Base-by-base conservation (phyloP, 2,329 filamentous ascomycete species). In the Paraphaeosphaeria minitans region DNA sequence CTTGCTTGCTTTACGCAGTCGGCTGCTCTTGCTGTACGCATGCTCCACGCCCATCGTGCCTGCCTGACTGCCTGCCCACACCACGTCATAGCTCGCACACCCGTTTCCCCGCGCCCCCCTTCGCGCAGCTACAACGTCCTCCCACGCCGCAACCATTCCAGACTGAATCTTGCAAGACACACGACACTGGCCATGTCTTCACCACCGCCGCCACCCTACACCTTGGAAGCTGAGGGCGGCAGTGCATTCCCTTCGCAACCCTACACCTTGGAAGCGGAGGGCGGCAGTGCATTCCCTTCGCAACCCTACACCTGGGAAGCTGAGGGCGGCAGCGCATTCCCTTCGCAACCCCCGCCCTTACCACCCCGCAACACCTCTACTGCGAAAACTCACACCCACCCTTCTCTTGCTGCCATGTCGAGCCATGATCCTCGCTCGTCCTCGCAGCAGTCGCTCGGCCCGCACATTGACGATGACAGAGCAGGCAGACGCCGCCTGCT, bases 401-500 rank as follows among this genome's bases (percentile, higher is more conserved):
- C 66, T 33, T 71, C 71, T 2, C 51, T 66, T 42, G 59, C 63
- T 33, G 65, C 60, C 51, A 72, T 76, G 66, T 64, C 66, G 10
- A 74, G 72, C 29, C 58, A 74, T 31, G 80, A 82, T 59, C 79
- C 78, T 27, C 77, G 81, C 24, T 78, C 78, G 3, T 79, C 77
- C 1, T 83, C 80, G 3, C 78, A 75, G 4, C 76, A 83, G 55
- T 82, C 80, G 3, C 74, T 83, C 8, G 66, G 76, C 4, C 79
- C 80, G 24, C 71, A 77, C 33, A 67, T 39, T 39, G 37, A 68
- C 13, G 65, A 74, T 33, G 66, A 70, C 14, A 64, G 72, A 29
- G 61, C 66, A 10, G 73, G 75, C n/a, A 73, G 77, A 24, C 79
- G 86, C 51, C 84, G 82, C 27, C 81, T 97, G 24, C 83, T 97